These are phyloP conservation scores for Piper longum DNA, from an alignment of 164 flowering plant species.

Conservation along the genomic window DNA sequence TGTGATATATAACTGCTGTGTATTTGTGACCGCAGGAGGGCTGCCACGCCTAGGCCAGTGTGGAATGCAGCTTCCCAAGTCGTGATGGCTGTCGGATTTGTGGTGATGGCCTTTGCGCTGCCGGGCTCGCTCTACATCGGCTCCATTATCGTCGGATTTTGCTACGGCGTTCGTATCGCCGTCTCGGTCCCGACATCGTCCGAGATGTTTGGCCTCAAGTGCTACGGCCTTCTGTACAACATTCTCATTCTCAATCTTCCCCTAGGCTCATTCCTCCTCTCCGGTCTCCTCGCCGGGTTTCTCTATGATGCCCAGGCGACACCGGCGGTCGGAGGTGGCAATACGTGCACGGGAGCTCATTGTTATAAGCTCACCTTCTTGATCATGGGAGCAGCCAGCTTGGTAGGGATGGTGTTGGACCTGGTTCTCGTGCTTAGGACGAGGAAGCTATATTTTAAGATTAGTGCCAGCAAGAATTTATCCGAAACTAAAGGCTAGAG, in stretches of 20 bases:
- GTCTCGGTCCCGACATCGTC: conserved; percentile 75
- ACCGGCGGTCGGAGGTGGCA: conserved; percentile 41
- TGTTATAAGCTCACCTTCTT: conserved; percentile 64
- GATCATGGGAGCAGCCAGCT: conserved; percentile 52
- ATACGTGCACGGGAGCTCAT: conserved; percentile 69
- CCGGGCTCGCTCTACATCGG: conserved; percentile 76
- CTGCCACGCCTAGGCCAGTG: conserved; percentile 73
- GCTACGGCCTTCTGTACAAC: conserved; percentile 78
- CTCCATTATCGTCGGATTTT: conserved; percentile 56
- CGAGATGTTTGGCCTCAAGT: conserved; percentile 79
- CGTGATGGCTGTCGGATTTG: conserved; percentile 66
- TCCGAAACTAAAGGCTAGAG: background rate
- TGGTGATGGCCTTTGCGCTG: conserved; percentile 54
- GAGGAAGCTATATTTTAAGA: conserved; percentile 36
- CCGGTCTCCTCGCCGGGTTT: conserved; percentile 74
- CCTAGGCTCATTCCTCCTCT: conserved; percentile 81
- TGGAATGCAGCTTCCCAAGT: conserved; percentile 87
- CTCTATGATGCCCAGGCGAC: conserved; percentile 71
- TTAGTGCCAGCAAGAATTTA: conserved; percentile 22
- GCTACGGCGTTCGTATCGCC: conserved; percentile 81
- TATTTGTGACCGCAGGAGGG: conserved; percentile 30
- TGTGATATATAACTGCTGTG: background rate
- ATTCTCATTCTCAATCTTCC: conserved; percentile 73
- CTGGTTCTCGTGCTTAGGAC: conserved; percentile 43
- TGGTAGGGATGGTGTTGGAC: conserved; percentile 57